These are phyloP conservation scores for Boletus patriciae DNA, from an alignment of 768 basidiomycete species.

Conservation along the genomic window DNA sequence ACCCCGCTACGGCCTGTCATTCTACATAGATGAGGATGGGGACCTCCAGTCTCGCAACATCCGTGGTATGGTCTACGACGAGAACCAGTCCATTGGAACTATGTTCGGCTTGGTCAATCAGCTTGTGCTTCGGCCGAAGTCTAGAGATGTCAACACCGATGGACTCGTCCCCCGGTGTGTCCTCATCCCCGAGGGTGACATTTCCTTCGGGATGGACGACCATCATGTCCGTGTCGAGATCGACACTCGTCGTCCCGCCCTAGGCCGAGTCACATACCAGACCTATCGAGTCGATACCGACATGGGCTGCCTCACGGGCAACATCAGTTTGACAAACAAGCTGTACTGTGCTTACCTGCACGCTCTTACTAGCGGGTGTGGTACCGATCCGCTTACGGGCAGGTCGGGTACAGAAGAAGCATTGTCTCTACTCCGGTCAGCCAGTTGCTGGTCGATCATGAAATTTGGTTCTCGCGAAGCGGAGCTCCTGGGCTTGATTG, in stretches of 20 bases:
- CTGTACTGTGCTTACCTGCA: conserved; percentile 47
- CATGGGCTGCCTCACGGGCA: conserved; percentile 31
- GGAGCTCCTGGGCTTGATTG: conserved; percentile 35
- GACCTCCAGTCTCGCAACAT: conserved; percentile 43
- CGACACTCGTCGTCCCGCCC: not conserved
- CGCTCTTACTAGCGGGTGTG: conserved; percentile 42
- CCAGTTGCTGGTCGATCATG: conserved; percentile 42
- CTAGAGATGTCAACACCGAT: not conserved
- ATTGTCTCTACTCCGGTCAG: conserved; percentile 38
- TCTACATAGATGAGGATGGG: conserved; percentile 35
- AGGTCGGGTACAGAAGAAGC: conserved; percentile 48
- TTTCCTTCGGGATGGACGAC: conserved; percentile 11
- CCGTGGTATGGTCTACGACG: conserved; percentile 43
- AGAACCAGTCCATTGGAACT: conserved; percentile 41
- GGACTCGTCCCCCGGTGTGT: conserved; percentile 26
- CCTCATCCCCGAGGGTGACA: conserved; percentile 40
- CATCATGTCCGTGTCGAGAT: conserved; percentile 22
- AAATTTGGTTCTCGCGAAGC: conserved; percentile 31
- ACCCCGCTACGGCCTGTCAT: conserved; percentile 43
- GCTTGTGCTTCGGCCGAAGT: conserved; percentile 40
- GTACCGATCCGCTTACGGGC: conserved; percentile 44
- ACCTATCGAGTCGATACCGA: conserved; percentile 33
- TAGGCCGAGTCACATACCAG: conserved; percentile 20
- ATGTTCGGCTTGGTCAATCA: conserved; percentile 44
- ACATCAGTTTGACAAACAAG: conserved; percentile 25